phyloP scores from a whole-genome alignment of 1,284 basidiomycete genomes.

The Sporisorium reilianum region DNA sequence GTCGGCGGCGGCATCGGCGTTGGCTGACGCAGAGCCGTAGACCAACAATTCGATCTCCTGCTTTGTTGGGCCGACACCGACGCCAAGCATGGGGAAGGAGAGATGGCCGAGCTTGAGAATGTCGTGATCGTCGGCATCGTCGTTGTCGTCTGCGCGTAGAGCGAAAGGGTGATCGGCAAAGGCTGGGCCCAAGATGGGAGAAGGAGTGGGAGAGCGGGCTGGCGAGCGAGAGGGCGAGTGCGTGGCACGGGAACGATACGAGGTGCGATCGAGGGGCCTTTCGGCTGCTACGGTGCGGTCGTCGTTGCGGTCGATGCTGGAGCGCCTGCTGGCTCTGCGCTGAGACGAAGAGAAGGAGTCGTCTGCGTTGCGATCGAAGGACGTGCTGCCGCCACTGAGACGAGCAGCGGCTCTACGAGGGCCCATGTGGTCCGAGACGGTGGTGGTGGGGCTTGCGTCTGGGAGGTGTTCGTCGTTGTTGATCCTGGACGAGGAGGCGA shows the following conservation, averaged over 20 bases:
- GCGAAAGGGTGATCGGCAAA: constrained; percentile 21
- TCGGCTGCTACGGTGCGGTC: constrained; percentile 39
- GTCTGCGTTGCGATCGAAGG: constrained; percentile 31
- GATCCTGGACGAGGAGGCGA: constrained; percentile 39
- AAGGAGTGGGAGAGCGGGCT: constrained; percentile 59
- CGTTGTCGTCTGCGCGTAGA: constrained; percentile 5
- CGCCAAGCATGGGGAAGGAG: constrained; percentile 57
- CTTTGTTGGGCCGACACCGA: constrained; percentile 58
- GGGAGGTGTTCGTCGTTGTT: constrained; percentile 22
- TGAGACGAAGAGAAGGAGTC: constrained; percentile 41
- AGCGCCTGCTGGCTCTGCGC: constrained; percentile 37
- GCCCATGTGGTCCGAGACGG: constrained; percentile 44
- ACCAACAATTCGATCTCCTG: constrained; percentile 62
- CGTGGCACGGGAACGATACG: constrained; percentile 38
- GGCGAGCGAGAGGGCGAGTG: constrained; percentile 35
- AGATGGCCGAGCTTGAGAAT: constrained; percentile 55
- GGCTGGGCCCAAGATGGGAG: constrained; percentile 59
- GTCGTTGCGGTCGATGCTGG: constrained; percentile 49
- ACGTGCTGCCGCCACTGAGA: constrained; percentile 43
- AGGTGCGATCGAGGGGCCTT: constrained; percentile 26
- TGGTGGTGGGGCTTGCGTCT: constrained; percentile 45
- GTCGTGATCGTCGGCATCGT: constrained; percentile 25
- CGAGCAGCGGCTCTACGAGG: constrained; percentile 42
- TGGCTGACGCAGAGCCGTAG: constrained; percentile 40
- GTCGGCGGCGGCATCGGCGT: constrained; percentile 12